Base-by-base conservation (phyloP, 78 protist species). In the Pigoraptor vietnamica region DNA sequence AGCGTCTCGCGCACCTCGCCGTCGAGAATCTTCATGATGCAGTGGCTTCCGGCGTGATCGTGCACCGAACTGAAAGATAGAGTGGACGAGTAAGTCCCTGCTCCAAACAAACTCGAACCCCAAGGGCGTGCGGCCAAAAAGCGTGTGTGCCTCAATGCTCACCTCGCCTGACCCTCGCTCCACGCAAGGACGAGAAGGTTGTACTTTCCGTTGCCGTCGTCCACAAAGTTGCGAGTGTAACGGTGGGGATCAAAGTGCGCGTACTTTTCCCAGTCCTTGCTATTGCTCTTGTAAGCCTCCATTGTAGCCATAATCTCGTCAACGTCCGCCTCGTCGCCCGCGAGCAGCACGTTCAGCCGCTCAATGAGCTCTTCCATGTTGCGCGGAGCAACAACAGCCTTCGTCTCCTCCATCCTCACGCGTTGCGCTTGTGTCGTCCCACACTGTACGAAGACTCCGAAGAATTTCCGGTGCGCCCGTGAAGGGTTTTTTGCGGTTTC, bases 161-260 rank as follows among this genome's bases (percentile, higher is more conserved):
- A 87, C 90, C 90, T 87, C 9, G 40, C 82, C 48, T 55, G 87
- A 36, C 91, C 91, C 35, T 67, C 55, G 35, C 25, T 33, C 91
- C 91, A 89, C 6, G 38, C 39, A 29, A 89, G 91, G 34, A 89
- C 37, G 29, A 89, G 2, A 23, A 89, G 87, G 48, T 89, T 89
- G 91, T 19, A 89, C 14, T 55, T 36, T 10, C 48, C 48, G 91
- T 89, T 79, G 91, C 91, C 91, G 83, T 36, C 39, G 37, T 35
- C 38, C 24, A 89, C 91, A 29, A 55, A 38, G 35, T 55, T 89
- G 79, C 91, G 84, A 32, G 91, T 89, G 91, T 89, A 89, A 33
- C 83, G 0, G 86, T 0, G 35, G 24, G n/a, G 36, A 29, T 35
- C 87, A 55, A 24, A 19, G 2, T 33, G 90, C 23, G 87, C 91